phyloP scores from a whole-genome alignment of 2,329 filamentous ascomycete species.

The Ophiostoma sp. region DNA sequence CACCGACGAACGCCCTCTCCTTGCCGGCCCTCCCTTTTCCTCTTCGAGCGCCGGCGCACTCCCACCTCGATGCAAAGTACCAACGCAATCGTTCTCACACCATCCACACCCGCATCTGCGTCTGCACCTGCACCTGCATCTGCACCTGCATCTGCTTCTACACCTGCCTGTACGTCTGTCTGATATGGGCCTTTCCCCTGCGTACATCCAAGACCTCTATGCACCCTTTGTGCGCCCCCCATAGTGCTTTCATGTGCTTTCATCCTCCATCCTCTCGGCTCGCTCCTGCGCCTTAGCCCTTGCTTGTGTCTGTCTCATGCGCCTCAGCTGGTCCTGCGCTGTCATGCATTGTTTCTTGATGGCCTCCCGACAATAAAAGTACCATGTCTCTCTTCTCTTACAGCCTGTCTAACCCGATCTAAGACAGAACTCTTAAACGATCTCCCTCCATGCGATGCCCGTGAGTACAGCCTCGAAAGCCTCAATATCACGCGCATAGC shows the following conservation, averaged over 20 bases:
- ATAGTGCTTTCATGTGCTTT: background rate
- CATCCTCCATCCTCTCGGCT: background rate
- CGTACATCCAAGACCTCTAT: conserved; percentile 2
- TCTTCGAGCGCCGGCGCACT: conserved; percentile 1
- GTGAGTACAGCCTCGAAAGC: conserved; percentile 14
- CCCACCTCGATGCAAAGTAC: conserved; percentile 6
- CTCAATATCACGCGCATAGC: conserved; percentile 17
- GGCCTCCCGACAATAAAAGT: background rate
- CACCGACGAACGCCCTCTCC: background rate
- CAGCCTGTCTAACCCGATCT: conserved; percentile 20
- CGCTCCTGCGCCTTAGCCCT: background rate
- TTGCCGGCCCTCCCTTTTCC: background rate
- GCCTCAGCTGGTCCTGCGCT: background rate
- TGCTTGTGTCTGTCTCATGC: background rate
- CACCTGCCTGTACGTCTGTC: conserved; percentile 7
- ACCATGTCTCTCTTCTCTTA: background rate
- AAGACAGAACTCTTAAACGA: conserved; percentile 15
- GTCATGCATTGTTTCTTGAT: background rate
- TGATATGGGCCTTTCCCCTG: background rate
- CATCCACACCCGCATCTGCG: background rate
- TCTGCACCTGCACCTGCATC: background rate
- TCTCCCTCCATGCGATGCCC: conserved; percentile 17
- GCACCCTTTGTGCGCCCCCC: background rate
- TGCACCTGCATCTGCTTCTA: conserved; percentile 2
- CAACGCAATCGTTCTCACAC: background rate